Base-by-base conservation (phyloP, 2,329 filamentous ascomycete species). In the Fusarium goolgardi region DNA sequence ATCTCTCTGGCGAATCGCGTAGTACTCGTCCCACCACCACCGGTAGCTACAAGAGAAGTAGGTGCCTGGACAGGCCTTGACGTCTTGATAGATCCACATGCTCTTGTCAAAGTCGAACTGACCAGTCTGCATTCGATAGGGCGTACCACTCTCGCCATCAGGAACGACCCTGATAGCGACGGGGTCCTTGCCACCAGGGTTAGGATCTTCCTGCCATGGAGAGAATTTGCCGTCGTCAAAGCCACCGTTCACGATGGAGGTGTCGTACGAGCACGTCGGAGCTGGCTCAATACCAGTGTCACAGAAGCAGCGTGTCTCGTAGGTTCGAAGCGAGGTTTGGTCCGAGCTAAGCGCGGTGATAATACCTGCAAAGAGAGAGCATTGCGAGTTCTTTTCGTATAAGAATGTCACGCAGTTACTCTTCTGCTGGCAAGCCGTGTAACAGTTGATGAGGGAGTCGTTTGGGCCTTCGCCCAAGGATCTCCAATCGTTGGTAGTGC, bases 11-110 rank as follows among this genome's bases (percentile, higher is more conserved):
- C 0, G 5, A 7, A 64, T 51, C 0, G 2, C 6, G 2, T 63
- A 64, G 12, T 37, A 63, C 46, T 64, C 18, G 11, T 58, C 16
- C 59, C 59, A 64, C 58, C 35, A 47, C 58, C 58, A 64, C 1
- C 2, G 10, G 13, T 39, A 64, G 0, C 4, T 16, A 13, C 61
- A 64, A 7, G 5, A 6, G 25, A 63, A 64, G 0, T 0, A 18
- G 4, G 53, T 20, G 0, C 35, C 61, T 1, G 45, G 15, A 1
- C 61, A 64, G 5, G 59, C 61, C 3, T 57, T 10, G 39, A 63
- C 15, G 0, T 64, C 45, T 1, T 64, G 58, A 2, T 57, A 63
- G 0, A 64, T 1, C 61, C 61, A 64, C 16, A 64, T 21, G 3
- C 40, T 27, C 15, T 63, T 40, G 13, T 41, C 52, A 5, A 6